These are phyloP conservation scores for Emiliania huxleyi DNA, from an alignment of 78 protist species.

Conservation along the genomic window DNA sequence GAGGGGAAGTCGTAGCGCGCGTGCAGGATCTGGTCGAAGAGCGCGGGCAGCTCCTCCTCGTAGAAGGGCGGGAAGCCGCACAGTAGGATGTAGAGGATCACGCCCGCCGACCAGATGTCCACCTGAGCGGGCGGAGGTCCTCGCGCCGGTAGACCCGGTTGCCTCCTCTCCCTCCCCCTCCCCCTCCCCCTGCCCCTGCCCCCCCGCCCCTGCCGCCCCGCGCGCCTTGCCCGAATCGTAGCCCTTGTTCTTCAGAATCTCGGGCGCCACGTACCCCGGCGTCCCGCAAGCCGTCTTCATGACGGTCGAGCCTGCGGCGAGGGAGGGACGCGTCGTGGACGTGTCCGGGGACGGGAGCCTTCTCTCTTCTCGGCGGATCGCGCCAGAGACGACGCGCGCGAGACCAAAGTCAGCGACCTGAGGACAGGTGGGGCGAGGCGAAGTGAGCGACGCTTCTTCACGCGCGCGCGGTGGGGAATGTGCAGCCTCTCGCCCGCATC, in stretches of 20 bases:
- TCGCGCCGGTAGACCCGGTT: no score
- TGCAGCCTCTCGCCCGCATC: no score
- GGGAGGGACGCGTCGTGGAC: no score
- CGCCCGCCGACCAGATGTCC: constrained; percentile 1
- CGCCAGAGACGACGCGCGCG: neutral
- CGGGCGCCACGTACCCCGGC: neutral
- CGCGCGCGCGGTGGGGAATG: no score
- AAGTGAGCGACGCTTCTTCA: no score
- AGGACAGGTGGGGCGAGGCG: no score
- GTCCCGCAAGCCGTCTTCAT: constrained; percentile 16
- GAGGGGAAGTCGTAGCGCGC: constrained; percentile 12
- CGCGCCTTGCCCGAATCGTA: neutral
- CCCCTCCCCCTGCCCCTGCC: no score
- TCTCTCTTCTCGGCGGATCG: no score
- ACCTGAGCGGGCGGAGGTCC: no score
- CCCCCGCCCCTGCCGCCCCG: no score
- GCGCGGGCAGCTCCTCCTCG: constrained; percentile 21
- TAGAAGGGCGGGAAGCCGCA: constrained; percentile 26
- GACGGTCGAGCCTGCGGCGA: neutral
- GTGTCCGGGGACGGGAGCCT: no score
- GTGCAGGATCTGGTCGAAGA: neutral
- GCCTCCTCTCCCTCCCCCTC: no score
- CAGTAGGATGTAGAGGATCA: constrained; percentile 26
- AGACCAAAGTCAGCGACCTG: constrained; percentile 7
- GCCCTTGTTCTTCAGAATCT: neutral